These are phyloP conservation scores for Firmiana major DNA, from an alignment of 345 rosid species.

Conservation along the genomic window DNA sequence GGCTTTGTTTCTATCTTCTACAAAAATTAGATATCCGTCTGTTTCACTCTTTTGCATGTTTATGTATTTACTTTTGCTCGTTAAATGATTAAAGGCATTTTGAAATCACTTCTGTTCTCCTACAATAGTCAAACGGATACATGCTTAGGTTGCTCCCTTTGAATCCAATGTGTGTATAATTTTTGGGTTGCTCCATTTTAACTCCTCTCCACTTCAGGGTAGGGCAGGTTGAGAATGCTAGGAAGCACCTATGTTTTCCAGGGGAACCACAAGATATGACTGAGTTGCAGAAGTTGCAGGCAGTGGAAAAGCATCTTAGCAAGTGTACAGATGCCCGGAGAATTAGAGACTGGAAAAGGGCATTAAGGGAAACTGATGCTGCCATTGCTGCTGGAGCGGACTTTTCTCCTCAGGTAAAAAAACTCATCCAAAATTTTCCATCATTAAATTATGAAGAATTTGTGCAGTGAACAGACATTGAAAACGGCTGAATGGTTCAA, in stretches of 20 bases:
- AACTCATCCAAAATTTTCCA: not conserved
- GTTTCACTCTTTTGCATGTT: too few relatives aligned
- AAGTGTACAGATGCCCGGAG: conserved; percentile 74
- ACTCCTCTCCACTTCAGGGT: conserved; percentile 52
- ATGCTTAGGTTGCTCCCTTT: not conserved
- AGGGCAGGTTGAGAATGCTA: conserved; percentile 78
- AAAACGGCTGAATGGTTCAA: conserved; percentile 28
- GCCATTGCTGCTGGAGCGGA: conserved; percentile 87
- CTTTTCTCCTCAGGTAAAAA: conserved; percentile 73
- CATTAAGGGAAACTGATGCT: conserved; percentile 59
- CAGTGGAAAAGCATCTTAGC: conserved; percentile 62
- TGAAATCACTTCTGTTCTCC: conserved; percentile 6
- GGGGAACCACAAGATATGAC: conserved; percentile 56
- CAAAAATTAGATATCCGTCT: too few relatives aligned
- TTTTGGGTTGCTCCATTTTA: conserved; percentile 8
- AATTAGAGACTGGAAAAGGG: conserved; percentile 67
- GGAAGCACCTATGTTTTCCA: conserved; percentile 48
- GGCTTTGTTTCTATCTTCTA: not conserved
- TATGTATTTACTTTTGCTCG: too few relatives aligned
- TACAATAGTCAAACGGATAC: not conserved
- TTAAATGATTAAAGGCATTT: too few relatives aligned
- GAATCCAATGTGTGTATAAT: not conserved
- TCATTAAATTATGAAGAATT: conserved; percentile 8
- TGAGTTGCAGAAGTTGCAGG: conserved; percentile 53
- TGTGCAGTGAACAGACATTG: not conserved